A percentile compares a stretch with the other conserved stretches of the same genome.
Conservation (phyloP, 441 rosid genomes). For the Pelargonium fulgidum region DNA sequence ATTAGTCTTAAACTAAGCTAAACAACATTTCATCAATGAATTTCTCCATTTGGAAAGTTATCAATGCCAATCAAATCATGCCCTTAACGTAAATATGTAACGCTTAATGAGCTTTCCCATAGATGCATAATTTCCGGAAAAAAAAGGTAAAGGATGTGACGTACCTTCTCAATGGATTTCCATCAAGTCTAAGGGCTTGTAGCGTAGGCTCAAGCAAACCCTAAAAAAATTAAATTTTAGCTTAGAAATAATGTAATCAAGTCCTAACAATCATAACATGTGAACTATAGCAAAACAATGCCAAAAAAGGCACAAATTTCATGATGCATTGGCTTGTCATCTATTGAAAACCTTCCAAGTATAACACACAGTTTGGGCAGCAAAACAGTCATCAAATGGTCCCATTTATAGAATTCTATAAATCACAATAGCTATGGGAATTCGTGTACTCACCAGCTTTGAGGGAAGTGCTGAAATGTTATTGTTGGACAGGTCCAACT, state of each 20-base stretch:
- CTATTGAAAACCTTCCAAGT: not conserved
- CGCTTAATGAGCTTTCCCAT: not conserved
- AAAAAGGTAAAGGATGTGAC: not conserved
- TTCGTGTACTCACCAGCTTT: conserved; percentile 47
- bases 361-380: not conserved
- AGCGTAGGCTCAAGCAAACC: conserved; percentile 74
- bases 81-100: no score
- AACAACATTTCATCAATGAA: no score
- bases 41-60: no score
- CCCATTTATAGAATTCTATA: not conserved
- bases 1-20: no score
- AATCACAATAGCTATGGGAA: conserved; percentile 11
- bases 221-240: conserved; percentile 32
- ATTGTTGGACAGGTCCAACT: conserved; percentile 83
- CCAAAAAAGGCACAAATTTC: not conserved
- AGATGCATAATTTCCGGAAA: not conserved
- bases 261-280: conserved; percentile 5
- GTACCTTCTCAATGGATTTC: conserved; percentile 91
- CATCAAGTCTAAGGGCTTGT: conserved; percentile 72
- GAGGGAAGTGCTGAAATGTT: conserved; percentile 74
- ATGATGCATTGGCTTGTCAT: not conserved
- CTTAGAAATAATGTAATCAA: conserved; percentile 3
- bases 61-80: not conserved
- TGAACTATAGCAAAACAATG: not conserved
- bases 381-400: not conserved